These are phyloP conservation scores for Dryas octopetala DNA, from an alignment of 306 rosid species.

Conservation along the genomic window DNA sequence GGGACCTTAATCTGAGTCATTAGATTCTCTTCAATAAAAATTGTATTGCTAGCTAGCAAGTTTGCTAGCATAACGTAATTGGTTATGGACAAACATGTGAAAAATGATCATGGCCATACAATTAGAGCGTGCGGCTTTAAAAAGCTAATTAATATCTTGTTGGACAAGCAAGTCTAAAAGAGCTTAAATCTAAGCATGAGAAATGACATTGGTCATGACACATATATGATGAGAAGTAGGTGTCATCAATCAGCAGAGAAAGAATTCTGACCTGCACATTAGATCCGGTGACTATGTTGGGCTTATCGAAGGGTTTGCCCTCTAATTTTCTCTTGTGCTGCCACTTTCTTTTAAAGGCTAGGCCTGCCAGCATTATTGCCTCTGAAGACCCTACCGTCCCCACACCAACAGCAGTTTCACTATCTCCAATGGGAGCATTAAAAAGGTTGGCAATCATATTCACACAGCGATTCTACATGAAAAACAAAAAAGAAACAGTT, in stretches of 20 bases:
- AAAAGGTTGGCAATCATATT: slow-evolving; percentile 80
- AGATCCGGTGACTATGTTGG: slow-evolving; percentile 92
- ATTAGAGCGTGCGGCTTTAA: too few species aligned
- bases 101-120: too few species aligned
- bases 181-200: background rate
- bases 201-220: background rate
- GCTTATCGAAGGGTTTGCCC: slow-evolving; percentile 76
- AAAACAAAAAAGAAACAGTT: background rate
- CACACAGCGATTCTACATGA: slow-evolving; percentile 83
- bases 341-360: slow-evolving; percentile 90
- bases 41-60: too few species aligned
- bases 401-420: slow-evolving; percentile 72
- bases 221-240: background rate
- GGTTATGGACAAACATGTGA: too few species aligned
- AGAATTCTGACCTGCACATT: slow-evolving; percentile 69
- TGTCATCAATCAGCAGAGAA: background rate
- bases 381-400: slow-evolving; percentile 97
- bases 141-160: too few species aligned
- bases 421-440: slow-evolving; percentile 68
- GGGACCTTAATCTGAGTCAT: too few species aligned
- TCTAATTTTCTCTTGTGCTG: slow-evolving; percentile 65
- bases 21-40: too few species aligned
- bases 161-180: background rate
- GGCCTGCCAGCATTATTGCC: slow-evolving; percentile 93
- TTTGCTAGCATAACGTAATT: too few species aligned